Base-by-base conservation (phyloP, 2,329 filamentous ascomycete genomes). In the Metarhizium anisopliae region DNA sequence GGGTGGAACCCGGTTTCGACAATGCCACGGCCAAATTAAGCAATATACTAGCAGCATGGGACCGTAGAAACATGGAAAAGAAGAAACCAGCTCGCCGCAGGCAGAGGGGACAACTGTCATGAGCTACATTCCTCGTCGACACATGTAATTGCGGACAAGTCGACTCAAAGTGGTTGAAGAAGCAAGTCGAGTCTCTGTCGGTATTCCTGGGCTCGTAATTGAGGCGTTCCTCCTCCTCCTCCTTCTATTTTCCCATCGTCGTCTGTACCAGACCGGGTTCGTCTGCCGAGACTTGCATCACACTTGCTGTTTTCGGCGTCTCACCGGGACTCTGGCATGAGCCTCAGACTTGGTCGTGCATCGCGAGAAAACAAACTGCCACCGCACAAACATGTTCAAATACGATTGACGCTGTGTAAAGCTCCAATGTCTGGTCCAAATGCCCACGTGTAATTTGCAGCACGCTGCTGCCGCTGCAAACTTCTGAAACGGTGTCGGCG, bases 281-380 rank as follows among this genome's bases (percentile, higher is more conserved):
- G 51, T 42, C 51, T 53, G 42, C 51, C 42, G 42, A 53, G 52
- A 53, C 42, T 47, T 38, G 52, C 52, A 36, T 47, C 42, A 47
- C 51, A 6, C 2, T n/a, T 38, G 42, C 42, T 47, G 42, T 50
- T 32, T n/a, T 32, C 16, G 6, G 20, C 10, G 47, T 53, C 52
- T 47, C 42, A 53, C 52, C 20, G 18, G 11, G 52, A 20, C 42
- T 38, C 42, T 47, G 52, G 42, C 52, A 53, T 47, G 42, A 47
- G 42, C 42, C 42, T 11, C 47, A n/a, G 29, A 47, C 16, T 36
- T 25, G 42, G 42, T 45, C 18, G 42, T 25, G 42, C 42, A 25
- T 20, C 7, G 18, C 16, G 11, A 45, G 42, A 45, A 45, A 45
- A 35, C 32, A 35, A 16, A 20, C 18, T 18, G 42, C 42, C 42